phyloP scores from a whole-genome alignment of 306 rosid genomes.

The Fragaria ananassa region DNA sequence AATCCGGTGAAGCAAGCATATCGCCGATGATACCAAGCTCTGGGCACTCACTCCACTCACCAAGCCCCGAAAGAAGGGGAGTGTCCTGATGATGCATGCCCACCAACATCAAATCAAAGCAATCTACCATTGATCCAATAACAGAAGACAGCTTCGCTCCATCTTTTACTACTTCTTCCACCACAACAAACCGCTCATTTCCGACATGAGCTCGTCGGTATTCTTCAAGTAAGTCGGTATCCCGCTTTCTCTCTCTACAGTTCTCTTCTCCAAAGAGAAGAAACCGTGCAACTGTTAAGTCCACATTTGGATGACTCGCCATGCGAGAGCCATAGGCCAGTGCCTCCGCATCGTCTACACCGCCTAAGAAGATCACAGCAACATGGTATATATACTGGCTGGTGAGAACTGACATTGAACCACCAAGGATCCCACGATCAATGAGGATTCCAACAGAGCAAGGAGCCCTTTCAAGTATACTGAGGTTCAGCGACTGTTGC shows the following conservation, averaged over 20 bases:
- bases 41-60: conserved; percentile 60
- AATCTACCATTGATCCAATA: conserved; percentile 43
- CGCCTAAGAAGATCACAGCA: conserved; percentile 65
- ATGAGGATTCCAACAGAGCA: conserved; percentile 67
- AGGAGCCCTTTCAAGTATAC: conserved; percentile 50
- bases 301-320: conserved; percentile 46
- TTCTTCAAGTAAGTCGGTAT: conserved; percentile 48
- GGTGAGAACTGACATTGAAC: conserved; percentile 27
- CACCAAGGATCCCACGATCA: conserved; percentile 42
- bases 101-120: conserved; percentile 59
- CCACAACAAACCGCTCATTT: conserved; percentile 47
- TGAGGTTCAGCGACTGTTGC: conserved; percentile 38
- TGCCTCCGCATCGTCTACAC: conserved; percentile 65
- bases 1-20: conserved; percentile 59
- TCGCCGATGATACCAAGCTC: conserved; percentile 66
- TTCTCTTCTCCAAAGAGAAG: conserved; percentile 58
- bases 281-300: conserved; percentile 50
- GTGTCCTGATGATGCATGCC: conserved; percentile 49
- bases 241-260: conserved; percentile 45
- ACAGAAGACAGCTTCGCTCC: conserved; percentile 37
- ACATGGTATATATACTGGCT: conserved; percentile 28
- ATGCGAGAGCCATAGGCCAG: conserved; percentile 59
- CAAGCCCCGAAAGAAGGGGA: conserved; percentile 41
- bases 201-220: conserved; percentile 41
- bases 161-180: conserved; percentile 62